Base-by-base conservation (phyloP, 371 early-diverging fungal species). In the Actinomortierella wolfii region DNA sequence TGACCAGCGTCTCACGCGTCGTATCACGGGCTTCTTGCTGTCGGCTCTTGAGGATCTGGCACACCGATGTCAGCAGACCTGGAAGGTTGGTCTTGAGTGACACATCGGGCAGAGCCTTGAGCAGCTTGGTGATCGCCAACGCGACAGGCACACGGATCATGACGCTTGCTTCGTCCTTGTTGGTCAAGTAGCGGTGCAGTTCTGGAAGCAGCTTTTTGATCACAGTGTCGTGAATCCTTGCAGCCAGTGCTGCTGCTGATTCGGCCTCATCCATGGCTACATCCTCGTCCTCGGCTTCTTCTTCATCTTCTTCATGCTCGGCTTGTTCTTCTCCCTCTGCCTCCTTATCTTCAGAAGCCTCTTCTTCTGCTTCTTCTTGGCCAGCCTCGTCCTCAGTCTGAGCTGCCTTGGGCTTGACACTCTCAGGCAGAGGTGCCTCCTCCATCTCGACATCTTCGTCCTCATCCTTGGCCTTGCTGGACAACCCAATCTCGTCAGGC, bases 111-210 rank as follows among this genome's bases (percentile, higher is more conserved):
- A 97, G 77, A 26, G 83, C 79, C 43, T 86, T 87, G 52, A 97
- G 81, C 20, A 98, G 70, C 34, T 90, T 86, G 47, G 94, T 87
- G 49, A 95, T 87, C 23, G 95, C 91, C 45, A 97, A 64, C 0
- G 96, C 94, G 13, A 97, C 78, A 0, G 97, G 97, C 0, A 96
- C 86, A 56, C 99, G 92, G 13, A 89, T 75, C 50, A 83, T 81
- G 44, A 94, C 79, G 45, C 85, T 89, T 13, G 90, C 82, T 54
- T 94, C 92, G 52, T 85, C 88, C 62, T 88, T 85, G 42, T 82
- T 77, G 53, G 84, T 83, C 41, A 96, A 62, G 56, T 85, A 82
- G 14, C 73, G 81, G 49, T 92, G 86, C 20, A 97, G 81, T 25
- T 89, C 88, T 3, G 97, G 97, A 9, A 97, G 73, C 41, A 97